Evolutionary conservation across 176 grass and related monocot species (phyloP), one percentile per base, ranked within the genome.

Genomic region (Panicum miliaceum): DNA sequence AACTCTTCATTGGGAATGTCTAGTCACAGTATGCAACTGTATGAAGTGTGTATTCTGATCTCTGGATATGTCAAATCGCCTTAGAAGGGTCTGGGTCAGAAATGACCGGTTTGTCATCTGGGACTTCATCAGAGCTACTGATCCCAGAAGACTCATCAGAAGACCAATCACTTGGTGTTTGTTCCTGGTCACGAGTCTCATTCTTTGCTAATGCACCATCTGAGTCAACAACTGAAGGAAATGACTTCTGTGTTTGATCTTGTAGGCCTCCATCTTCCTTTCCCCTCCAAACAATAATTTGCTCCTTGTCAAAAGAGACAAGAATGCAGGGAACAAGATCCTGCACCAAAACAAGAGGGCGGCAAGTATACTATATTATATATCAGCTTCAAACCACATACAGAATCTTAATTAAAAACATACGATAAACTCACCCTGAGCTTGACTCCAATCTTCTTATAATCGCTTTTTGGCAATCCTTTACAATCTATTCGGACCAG

Each of bases 391-490:
- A 52, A 41, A 0, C 1, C 13, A 88, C 32, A 79, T 32, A 20
- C 18, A 11, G 3, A 75, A 69, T 42, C 43, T 62, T 38, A 50
- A 50, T 25, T 27, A 26, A 26, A 1, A 15, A 14, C 38, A 52
- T 54, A 82, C 3, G 18, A 85, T 29, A 82, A 27, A 82, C 92
- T 77, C 89, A 98, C 93, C 85, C 87, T 95, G 15, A 98, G 91
- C 76, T 98, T 98, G 23, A 98, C 96, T 22, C 96, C 96, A 57
- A 95, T 92, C 89, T 98, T 98, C 81, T 80, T 85, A 77, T 93
- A 98, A 72, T 98, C 93, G 72, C 92, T 93, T 60, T 87, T 90
- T 50, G 88, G 91, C 67, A 95, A 85, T 53, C 91, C 87, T 50
- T 93, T 88, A 56, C 93, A 98, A 72, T 98, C 96, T 79, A 98